Conservation (phyloP, 768 basidiomycete species). For the Boletus huronensis region DNA sequence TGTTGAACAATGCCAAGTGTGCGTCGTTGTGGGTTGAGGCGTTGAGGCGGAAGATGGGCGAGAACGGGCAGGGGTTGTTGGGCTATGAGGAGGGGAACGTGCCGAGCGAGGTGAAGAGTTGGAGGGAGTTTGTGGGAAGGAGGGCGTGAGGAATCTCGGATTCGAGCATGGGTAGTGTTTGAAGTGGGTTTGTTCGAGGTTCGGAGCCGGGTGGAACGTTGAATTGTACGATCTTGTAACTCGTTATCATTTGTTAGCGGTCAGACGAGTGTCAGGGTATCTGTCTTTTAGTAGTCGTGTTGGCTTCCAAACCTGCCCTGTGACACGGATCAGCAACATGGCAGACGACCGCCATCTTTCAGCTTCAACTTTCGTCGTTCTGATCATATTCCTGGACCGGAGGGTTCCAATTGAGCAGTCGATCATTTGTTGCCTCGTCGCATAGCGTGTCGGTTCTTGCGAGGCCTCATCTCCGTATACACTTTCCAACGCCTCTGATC, state of each 20-base stretch:
- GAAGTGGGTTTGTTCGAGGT: neutral
- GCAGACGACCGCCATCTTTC: too few species aligned
- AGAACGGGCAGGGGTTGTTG: constrained; percentile 59
- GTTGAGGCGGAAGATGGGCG: constrained; percentile 77
- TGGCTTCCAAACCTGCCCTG: too few species aligned
- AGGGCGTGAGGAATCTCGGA: constrained; percentile 41
- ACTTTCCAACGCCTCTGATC: too few species aligned
- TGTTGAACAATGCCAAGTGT: constrained; percentile 86
- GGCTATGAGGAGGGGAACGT: constrained; percentile 84
- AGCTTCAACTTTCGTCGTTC: too few species aligned
- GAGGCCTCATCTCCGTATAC: too few species aligned
- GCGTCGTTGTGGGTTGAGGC: constrained; percentile 91
- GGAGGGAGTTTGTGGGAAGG: constrained; percentile 83
- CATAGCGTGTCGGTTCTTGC: too few species aligned
- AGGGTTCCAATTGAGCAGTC: too few species aligned
- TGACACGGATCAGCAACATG: too few species aligned
- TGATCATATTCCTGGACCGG: too few species aligned
- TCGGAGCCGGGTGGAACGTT: neutral
- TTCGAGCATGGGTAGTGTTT: neutral
- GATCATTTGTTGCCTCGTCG: too few species aligned
- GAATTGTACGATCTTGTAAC: neutral
- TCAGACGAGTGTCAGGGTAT: too few species aligned
- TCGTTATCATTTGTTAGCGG: neutral
- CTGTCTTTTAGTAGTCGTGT: too few species aligned
- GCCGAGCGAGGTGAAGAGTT: constrained; percentile 88